phyloP scores from a whole-genome alignment of 495 filamentous ascomycete genomes.

The Letharia columbiana region DNA sequence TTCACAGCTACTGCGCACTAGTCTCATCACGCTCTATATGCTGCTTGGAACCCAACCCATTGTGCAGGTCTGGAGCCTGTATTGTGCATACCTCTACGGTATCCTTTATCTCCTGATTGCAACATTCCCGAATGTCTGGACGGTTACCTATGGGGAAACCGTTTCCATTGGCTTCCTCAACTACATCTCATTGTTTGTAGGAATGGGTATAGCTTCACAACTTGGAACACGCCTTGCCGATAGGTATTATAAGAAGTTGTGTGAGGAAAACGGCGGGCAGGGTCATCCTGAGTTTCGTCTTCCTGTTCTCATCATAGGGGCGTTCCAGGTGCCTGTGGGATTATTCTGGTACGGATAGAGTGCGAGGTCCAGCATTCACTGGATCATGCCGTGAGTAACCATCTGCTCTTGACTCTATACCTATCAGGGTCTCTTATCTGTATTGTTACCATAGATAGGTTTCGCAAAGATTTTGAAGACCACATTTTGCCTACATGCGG shows the following conservation, averaged over 20 bases:
- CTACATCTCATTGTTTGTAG: constrained; percentile 34
- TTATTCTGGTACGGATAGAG: constrained; percentile 55
- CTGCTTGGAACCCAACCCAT: constrained; percentile 39
- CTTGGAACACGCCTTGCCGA: constrained; percentile 33
- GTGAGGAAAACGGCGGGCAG: constrained; percentile 31
- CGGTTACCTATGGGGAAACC: constrained; percentile 38
- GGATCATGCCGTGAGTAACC: constrained; percentile 38
- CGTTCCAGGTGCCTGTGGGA: constrained; percentile 39
- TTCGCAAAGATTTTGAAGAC: too few species aligned
- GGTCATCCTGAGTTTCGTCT: constrained; percentile 46
- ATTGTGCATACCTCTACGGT: constrained; percentile 49
- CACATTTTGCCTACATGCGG: too few species aligned
- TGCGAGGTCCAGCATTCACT: constrained; percentile 38
- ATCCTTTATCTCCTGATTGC: constrained; percentile 42
- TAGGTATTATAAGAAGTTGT: constrained; percentile 42
- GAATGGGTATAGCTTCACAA: constrained; percentile 12
- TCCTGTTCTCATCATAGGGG: constrained; percentile 48
- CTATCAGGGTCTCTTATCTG: not conserved
- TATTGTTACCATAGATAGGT: not conserved
- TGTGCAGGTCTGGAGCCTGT: constrained; percentile 43
- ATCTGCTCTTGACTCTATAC: constrained; percentile 31
- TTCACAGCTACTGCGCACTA: constrained; percentile 29
- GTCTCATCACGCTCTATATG: constrained; percentile 34
- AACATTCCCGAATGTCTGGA: constrained; percentile 49
- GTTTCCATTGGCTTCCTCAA: constrained; percentile 34